A percentile compares a stretch with the other conserved stretches of the same genome.
These are phyloP conservation scores for Stephanodiscus minutulus DNA, from an alignment of 108 stramenopile genomes.

Conservation along the genomic window DNA sequence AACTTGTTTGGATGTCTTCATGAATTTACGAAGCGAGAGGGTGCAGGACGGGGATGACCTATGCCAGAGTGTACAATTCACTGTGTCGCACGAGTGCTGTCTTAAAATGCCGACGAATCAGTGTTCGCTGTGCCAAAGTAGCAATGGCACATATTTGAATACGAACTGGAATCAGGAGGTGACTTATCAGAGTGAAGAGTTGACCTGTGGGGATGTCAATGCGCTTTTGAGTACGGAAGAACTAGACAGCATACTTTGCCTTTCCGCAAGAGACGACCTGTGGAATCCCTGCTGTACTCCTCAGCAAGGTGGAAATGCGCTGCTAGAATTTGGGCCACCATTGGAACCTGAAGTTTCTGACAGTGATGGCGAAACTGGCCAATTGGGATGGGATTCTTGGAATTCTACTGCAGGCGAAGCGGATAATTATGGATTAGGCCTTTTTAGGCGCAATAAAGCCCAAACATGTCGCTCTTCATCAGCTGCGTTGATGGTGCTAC, in stretches of 20 bases:
- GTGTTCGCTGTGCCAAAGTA: constrained; percentile 39
- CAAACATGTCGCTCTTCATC: not conserved
- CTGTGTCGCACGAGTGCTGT: constrained; percentile 42
- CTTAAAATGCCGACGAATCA: constrained; percentile 39
- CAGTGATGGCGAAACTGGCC: constrained; percentile 1
- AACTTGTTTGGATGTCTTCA: constrained; percentile 48
- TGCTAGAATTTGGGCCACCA: constrained; percentile 13
- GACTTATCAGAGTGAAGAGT: constrained; percentile 24
- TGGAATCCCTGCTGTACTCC: constrained; percentile 49
- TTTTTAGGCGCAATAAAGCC: constrained; percentile 1
- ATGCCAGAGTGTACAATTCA: constrained; percentile 38
- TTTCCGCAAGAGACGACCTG: constrained; percentile 32
- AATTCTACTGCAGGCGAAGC: not conserved
- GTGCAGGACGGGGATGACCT: constrained; percentile 39
- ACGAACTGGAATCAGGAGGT: constrained; percentile 53
- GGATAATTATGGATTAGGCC: not conserved
- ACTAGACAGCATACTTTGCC: constrained; percentile 37
- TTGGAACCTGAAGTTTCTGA: constrained; percentile 34
- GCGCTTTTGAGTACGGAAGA: constrained; percentile 46
- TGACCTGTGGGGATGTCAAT: constrained; percentile 50
- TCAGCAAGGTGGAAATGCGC: constrained; percentile 41
- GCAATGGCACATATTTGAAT: constrained; percentile 50
- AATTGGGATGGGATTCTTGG: not conserved
- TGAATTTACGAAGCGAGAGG: constrained; percentile 42
- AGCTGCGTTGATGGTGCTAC: not conserved